Conservation (phyloP, 371 early-diverging fungal species). For the Apophysomyces trapeziformis region DNA sequence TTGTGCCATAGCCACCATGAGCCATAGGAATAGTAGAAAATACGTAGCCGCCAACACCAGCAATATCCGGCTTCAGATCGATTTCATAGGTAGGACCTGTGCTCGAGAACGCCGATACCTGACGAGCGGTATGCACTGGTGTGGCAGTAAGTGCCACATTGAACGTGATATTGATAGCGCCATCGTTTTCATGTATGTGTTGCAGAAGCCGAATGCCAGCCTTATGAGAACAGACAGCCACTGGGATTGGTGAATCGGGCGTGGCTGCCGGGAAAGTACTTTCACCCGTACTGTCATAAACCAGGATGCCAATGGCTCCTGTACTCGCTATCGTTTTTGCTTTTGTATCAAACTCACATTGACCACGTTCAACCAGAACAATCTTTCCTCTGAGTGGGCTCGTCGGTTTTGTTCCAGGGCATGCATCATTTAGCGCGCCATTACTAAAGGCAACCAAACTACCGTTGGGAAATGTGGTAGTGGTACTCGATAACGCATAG, state of each 20-base stretch:
- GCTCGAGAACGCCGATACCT: constrained; percentile 48
- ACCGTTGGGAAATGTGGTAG: constrained; percentile 31
- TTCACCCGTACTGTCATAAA: constrained; percentile 38
- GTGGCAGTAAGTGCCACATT: constrained; percentile 12
- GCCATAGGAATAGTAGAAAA: constrained; percentile 58
- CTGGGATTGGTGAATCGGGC: constrained; percentile 29
- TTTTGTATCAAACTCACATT: constrained; percentile 65
- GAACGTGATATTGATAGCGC: constrained; percentile 11
- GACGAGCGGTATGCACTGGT: constrained; percentile 31
- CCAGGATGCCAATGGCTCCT: constrained; percentile 60
- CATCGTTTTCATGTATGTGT: neutral
- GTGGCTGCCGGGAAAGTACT: constrained; percentile 21
- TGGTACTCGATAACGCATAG: constrained; percentile 28
- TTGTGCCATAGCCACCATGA: constrained; percentile 51
- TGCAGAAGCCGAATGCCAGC: constrained; percentile 25
- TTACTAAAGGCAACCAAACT: constrained; percentile 33
- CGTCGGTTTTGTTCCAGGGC: constrained; percentile 25
- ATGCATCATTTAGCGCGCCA: constrained; percentile 16
- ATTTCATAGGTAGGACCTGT: constrained; percentile 34
- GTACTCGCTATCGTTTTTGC: constrained; percentile 35
- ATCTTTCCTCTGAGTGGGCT: constrained; percentile 40
- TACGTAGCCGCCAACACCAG: constrained; percentile 68
- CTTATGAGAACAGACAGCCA: constrained; percentile 33
- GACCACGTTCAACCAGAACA: constrained; percentile 61
- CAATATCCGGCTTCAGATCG: constrained; percentile 54